Conservation (phyloP, 805 yeast genomes). For the Yamadazyma philogaea region DNA sequence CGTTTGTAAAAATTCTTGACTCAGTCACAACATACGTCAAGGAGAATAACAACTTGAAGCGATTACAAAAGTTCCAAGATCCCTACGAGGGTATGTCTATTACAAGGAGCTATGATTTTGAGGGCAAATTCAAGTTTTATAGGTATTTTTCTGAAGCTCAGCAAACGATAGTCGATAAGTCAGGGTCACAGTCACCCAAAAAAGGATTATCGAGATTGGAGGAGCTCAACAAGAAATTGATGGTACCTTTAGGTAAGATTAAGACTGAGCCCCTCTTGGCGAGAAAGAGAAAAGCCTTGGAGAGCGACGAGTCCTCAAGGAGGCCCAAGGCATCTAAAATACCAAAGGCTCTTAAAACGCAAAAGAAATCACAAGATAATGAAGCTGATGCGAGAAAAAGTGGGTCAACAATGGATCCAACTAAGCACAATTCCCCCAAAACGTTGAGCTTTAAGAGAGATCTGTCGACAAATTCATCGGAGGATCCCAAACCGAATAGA, state of each 20-base stretch:
- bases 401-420: no score
- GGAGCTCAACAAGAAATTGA: slow-evolving; percentile 15
- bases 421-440: not conserved
- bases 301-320: not conserved
- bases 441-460: no score
- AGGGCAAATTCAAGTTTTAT: slow-evolving; percentile 71
- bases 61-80: slow-evolving; percentile 20
- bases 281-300: slow-evolving; percentile 15
- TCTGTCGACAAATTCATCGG: not conserved
- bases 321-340: not conserved
- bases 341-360: not conserved
- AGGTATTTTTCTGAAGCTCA: slow-evolving; percentile 41
- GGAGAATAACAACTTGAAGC: slow-evolving; percentile 27
- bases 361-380: not conserved
- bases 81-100: slow-evolving; percentile 32
- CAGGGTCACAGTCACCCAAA: not conserved
- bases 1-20: slow-evolving; percentile 52
- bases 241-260: slow-evolving; percentile 23
- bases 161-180: not conserved
- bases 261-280: slow-evolving; percentile 21
- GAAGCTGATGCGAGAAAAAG: no score
- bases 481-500: not conserved
- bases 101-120: slow-evolving; percentile 64
- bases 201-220: not conserved
- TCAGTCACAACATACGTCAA: slow-evolving; percentile 39